Conservation (phyloP, 129 eudicot species). For the Flaveria trinervia region DNA sequence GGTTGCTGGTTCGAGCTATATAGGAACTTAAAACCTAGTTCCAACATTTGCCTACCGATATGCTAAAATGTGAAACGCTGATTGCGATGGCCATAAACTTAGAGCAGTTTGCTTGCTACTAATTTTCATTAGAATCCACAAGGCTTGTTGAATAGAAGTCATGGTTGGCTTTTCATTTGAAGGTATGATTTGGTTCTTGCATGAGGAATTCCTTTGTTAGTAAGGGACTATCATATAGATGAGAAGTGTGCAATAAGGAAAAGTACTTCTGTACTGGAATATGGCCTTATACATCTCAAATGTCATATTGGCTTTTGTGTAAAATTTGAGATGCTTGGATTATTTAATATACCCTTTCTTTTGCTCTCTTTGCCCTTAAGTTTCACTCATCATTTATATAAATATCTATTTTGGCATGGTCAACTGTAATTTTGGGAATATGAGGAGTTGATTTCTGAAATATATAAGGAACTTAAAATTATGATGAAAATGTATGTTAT, state of each 20-base stretch:
- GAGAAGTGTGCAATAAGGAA: not conserved
- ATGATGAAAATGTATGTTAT: not conserved
- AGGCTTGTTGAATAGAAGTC: not conserved
- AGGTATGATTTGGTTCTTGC: not conserved
- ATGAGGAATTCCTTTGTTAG: not conserved
- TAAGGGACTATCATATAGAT: not conserved
- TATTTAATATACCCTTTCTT: slow-evolving; percentile 8
- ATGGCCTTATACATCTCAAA: not conserved
- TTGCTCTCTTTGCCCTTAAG: slow-evolving; percentile 7
- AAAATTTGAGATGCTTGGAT: slow-evolving; percentile 22
- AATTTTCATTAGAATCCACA: not conserved
- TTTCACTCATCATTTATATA: slow-evolving; percentile 16
- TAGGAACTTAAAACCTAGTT: not conserved
- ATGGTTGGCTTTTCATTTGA: not conserved
- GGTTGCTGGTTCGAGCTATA: not conserved
- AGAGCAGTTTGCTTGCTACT: not conserved
- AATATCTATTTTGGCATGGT: not conserved
- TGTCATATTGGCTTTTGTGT: not conserved
- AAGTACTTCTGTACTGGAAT: slow-evolving; percentile 12
- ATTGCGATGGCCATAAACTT: not conserved
- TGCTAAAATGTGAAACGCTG: not conserved
- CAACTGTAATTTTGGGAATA: not conserved
- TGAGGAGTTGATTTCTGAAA: slow-evolving; percentile 11
- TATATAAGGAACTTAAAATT: not conserved
- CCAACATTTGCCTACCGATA: not conserved